Percentiles rank a stretch among this genome's conserved stretches.
Evolutionary conservation across 2,329 filamentous ascomycete species (phyloP).

Genomic region (Beauveria scarabaeidicola): DNA sequence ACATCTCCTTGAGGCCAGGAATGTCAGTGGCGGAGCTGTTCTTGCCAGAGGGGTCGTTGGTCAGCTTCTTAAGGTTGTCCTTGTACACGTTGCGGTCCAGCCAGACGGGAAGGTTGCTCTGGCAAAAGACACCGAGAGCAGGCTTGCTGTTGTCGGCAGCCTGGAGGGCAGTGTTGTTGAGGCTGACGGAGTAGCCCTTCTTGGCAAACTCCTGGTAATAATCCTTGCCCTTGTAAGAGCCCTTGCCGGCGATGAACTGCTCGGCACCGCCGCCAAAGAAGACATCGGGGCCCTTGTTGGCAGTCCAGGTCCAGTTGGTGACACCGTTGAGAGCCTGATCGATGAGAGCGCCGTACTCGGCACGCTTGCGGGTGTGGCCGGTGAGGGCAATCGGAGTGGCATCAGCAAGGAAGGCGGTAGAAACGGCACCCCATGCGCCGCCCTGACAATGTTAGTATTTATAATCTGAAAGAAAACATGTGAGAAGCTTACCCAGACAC

Average conservation of each 20-base stretch:
- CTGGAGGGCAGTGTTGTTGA: slow-evolving; percentile 65
- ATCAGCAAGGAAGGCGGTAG: slow-evolving; percentile 74
- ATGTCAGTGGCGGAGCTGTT: slow-evolving; percentile 60
- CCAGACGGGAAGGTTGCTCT: slow-evolving; percentile 72
- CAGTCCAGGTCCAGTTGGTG: slow-evolving; percentile 73
- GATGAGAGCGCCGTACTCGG: slow-evolving; percentile 62
- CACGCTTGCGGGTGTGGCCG: slow-evolving; percentile 63
- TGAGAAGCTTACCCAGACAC: slow-evolving; percentile 49
- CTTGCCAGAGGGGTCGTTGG: slow-evolving; percentile 61
- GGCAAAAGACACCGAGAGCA: slow-evolving; percentile 70
- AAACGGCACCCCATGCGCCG: slow-evolving; percentile 57
- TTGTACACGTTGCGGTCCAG: slow-evolving; percentile 76
- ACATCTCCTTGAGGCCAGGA: slow-evolving; percentile 83
- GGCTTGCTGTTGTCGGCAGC: slow-evolving; percentile 48
- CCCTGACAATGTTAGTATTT: slow-evolving; percentile 24
- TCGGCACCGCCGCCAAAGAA: slow-evolving; percentile 78
- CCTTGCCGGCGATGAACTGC: slow-evolving; percentile 60
- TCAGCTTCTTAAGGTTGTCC: slow-evolving; percentile 55
- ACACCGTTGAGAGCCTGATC: slow-evolving; percentile 69
- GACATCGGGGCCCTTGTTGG: slow-evolving; percentile 66
- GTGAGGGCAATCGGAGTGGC: slow-evolving; percentile 71
- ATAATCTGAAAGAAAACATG: too few species aligned
- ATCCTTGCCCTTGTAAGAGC: slow-evolving; percentile 61
- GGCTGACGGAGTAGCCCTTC: slow-evolving; percentile 60
- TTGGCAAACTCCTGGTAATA: slow-evolving; percentile 73